Evolutionary conservation across 805 yeast species (phyloP), one percentile per base, ranked within the genome.

Genomic region (Yueomyces sinensis): DNA sequence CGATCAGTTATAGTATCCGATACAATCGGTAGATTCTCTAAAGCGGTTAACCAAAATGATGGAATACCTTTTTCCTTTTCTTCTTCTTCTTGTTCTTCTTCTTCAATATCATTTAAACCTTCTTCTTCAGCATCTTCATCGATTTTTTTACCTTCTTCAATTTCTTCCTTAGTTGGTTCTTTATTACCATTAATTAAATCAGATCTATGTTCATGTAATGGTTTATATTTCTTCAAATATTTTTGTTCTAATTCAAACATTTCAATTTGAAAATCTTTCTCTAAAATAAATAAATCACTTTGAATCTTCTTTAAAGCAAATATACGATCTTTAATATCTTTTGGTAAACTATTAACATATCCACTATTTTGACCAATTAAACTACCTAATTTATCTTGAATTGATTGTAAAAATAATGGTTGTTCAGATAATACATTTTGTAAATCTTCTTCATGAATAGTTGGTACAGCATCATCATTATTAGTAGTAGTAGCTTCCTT

Each of bases 11-110:
- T 82, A 43, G 83, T 75, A 41, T 86, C 93, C 24, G 84, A 72
- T 32, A 87, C 74, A 20, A 82, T 75, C 20, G 76, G 73, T 47
- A 91, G 66, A 62, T 87, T 91, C 58, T 81, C 89, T 59, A 91
- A 65, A 5, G 97, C 94, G 15, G 97, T 91, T 49, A 89, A 69
- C 98, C 98, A 91, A 68, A 91, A 91, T 32, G 81, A 76, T 38
- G 98, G 97, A 45, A 91, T 73, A 43, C 98, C 98, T 41, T 66
- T 66, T 33, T 65, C 60, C 16, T 58, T 64, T 22, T 57, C 66
- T 1, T 51, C 54, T 23, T 59, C 70, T n/a, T 59, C 68, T 14
- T 61, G 70, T 4, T 58, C 70, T 15, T 60, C 68, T 18, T 54
- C 63, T 15, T 58, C 62, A 9, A 55, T 63, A 3, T 59, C 68